Base-by-base conservation (phyloP, 1,284 basidiomycete species). In the Ustilago bromivora region DNA sequence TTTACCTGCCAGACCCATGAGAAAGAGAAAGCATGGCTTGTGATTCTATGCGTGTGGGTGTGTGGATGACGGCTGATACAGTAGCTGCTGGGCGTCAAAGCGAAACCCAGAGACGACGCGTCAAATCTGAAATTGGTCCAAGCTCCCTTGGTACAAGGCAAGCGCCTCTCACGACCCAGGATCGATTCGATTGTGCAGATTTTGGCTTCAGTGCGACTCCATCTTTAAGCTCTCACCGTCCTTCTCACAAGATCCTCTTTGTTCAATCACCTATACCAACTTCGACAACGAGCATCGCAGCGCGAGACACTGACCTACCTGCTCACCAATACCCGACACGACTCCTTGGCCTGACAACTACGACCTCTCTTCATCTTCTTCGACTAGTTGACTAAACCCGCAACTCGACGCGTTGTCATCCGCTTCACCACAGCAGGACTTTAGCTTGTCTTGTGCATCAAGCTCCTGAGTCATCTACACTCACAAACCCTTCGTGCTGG, bases 131-230 rank as follows among this genome's bases (percentile, higher is more conserved):
- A 38, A 56, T 53, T 35, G 51, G 51, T 53, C 51, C 51, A 53
- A 32, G 23, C 46, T 49, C 46, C 46, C 23, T 5, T 28, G 23
- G 23, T 28, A 28, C 23, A 28, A 3, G 23, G 23, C 23, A 28
- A 28, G n/a, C 9, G n/a, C 10, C 7, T n/a, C n/a, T 49, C n/a
- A 10, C 32, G 59, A 61, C 59, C 59, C 59, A 61, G 59, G 59
- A 61, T 61, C 58, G 46, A 53, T 36, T 49, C 23, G 13, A 12
- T 23, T n/a, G 13, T 35, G 52, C 35, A 59, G 31, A 49, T 40
- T 54, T 41, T 52, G 17, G 23, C 59, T 52, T 40, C 59, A 61
- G 51, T 54, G 49, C 52, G 31, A 54, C 59, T 23, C 46, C n/a
- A 4, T n/a, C n/a, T 41, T 6, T 7, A 41, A 41, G 46, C 46